phyloP scores from a whole-genome alignment of 2,329 filamentous ascomycete species.

The Ascochyta clinopodiicola region DNA sequence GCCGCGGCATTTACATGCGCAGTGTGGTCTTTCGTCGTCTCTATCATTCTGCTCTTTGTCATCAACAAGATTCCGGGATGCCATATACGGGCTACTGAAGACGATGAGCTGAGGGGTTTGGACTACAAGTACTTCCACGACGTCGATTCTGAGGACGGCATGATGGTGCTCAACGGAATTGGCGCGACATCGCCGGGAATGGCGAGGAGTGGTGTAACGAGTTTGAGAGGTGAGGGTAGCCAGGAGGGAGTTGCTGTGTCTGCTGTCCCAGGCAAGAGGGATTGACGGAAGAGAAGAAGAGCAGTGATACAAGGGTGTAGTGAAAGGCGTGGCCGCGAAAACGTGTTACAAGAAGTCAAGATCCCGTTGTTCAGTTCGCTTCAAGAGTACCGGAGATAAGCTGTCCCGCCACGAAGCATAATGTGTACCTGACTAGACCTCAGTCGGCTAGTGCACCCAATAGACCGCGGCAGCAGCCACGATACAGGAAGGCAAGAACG shows the following conservation, averaged over 20 bases:
- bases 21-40: constrained; percentile 62
- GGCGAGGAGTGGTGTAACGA: constrained; percentile 6
- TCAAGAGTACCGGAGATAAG: background rate
- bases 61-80: constrained; percentile 65
- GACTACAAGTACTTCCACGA: constrained; percentile 59
- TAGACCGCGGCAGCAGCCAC: constrained; percentile 2
- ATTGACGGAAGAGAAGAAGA: constrained; percentile 12
- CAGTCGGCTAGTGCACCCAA: background rate
- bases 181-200: constrained; percentile 22
- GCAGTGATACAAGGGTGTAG: background rate
- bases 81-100: constrained; percentile 61
- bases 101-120: constrained; percentile 62
- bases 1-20: constrained; percentile 64
- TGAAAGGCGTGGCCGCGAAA: background rate
- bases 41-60: constrained; percentile 60
- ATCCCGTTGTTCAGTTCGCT: background rate
- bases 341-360: background rate
- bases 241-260: constrained; percentile 29
- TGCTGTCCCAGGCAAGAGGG: constrained; percentile 26
- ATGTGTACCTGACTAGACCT: constrained; percentile 7
- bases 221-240: constrained; percentile 24
- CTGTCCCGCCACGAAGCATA: background rate
- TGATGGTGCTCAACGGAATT: constrained; percentile 31
- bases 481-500: constrained; percentile 1
- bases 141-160: constrained; percentile 30